Conservation (phyloP, 108 stramenopile genomes). For the Parietichytrium sp. region DNA sequence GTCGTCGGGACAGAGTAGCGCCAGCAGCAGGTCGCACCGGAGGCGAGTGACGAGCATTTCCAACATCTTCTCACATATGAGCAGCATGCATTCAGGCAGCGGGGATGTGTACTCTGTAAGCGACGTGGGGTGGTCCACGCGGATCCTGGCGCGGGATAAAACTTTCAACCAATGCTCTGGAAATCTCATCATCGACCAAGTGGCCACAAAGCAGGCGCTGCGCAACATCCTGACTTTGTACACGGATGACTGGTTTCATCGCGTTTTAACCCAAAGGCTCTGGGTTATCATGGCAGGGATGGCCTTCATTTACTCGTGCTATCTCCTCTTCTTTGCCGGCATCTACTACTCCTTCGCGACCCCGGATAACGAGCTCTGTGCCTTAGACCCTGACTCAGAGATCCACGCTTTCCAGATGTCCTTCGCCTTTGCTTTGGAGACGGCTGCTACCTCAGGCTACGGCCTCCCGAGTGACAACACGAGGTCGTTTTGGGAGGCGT, state of each 20-base stretch:
- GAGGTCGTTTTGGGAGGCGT: constrained; percentile 71
- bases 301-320: constrained; percentile 63
- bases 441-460: constrained; percentile 75
- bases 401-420: constrained; percentile 8
- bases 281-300: constrained; percentile 46
- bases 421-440: constrained; percentile 78
- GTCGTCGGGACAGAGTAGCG: no score
- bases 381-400: constrained; percentile 54
- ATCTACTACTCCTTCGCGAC: constrained; percentile 61
- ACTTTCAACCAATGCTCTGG: not conserved
- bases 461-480: constrained; percentile 52
- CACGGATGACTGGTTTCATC: constrained; percentile 74
- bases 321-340: constrained; percentile 67
- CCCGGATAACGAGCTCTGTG: constrained; percentile 56
- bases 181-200: not conserved
- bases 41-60: no score
- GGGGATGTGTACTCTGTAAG: not conserved
- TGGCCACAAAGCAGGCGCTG: not conserved
- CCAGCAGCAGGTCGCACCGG: no score
- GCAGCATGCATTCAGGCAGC: no score
- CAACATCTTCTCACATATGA: no score
- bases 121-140: constrained; percentile 17
- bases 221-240: constrained; percentile 23
- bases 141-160: not conserved
- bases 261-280: constrained; percentile 60